Evolutionary conservation across 176 grass and related monocot species (phyloP).

Genomic region (Ampelocalamus luodianensis): DNA sequence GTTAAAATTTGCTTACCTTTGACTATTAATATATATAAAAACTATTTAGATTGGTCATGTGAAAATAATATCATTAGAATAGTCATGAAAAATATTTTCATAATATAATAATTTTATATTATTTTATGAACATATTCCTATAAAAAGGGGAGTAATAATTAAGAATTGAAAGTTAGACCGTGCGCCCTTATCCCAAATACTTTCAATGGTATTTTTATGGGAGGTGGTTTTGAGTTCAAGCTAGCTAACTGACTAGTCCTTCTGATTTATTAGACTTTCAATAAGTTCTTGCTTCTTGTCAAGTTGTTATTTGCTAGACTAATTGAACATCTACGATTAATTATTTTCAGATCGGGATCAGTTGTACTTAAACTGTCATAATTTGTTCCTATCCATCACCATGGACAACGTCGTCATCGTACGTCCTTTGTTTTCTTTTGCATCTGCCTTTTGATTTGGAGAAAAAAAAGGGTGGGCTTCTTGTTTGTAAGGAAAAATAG

Average conservation of each 20-base stretch:
- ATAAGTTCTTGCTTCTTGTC: not conserved
- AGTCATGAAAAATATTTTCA: no score
- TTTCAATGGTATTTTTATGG: not conserved
- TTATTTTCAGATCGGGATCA: not conserved
- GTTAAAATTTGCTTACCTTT: no score
- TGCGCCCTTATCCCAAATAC: not conserved
- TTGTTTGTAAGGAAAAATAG: not conserved
- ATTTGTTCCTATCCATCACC: not conserved
- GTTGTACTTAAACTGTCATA: not conserved
- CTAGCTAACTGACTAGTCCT: not conserved
- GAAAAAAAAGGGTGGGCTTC: not conserved
- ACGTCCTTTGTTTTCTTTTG: not conserved
- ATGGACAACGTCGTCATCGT: not conserved
- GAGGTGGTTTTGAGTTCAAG: not conserved
- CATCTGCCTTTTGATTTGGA: not conserved
- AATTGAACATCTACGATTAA: not conserved
- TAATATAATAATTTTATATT: no score
- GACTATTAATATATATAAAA: no score
- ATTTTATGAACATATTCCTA: no score
- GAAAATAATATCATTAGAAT: no score
- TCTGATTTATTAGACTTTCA: not conserved
- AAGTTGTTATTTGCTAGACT: not conserved
- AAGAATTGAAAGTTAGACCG: not conserved
- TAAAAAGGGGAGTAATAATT: not conserved
- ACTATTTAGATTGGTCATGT: no score